Evolutionary conservation across 495 filamentous ascomycete species (phyloP), one percentile per base, ranked within the genome.

Genomic region (Echria macrotheca): DNA sequence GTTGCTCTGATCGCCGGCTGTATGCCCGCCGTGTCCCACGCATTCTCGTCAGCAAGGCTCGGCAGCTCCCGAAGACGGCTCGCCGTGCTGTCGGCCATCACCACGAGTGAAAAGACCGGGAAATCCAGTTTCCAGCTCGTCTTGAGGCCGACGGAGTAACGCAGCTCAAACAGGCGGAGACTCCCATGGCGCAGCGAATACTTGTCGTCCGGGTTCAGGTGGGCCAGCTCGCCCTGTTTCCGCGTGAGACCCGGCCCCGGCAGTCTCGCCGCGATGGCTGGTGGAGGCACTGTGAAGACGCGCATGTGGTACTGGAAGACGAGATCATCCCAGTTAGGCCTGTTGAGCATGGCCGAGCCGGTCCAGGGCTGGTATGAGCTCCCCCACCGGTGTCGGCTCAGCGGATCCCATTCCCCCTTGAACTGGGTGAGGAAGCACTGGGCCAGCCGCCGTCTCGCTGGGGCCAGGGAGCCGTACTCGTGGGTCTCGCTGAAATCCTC

Each of bases 261-360:
- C 9, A 14, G 36, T n/a, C n/a, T n/a, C n/a, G n/a, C n/a, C n/a
- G n/a, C n/a, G n/a, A n/a, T n/a, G n/a, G n/a, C n/a, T n/a, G n/a
- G n/a, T n/a, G n/a, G n/a, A n/a, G 39, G 39, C 11, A 15, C 39
- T 1, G 39, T 42, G 17, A 42, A 42, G 39, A 25, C 39, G 9
- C 39, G 39, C 39, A 42, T 42, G 22, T 39, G 36, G 10, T 42
- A 42, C 17, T 42, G 39, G 4, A 42, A 25, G 39, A 42, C 39
- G 39, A 42, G 18, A 21, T 42, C 39, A 8, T 42, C 22, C 39
- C 18, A 42, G 8, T 38, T 38, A 8, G 11, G n/a, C 10, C 22
- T 25, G 17, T 42, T 24, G 22, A 42, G 25, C 39, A 10, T 42
- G 2, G 4, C 39, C 22, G 39, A 42, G 39, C 39, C 39, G 3